A percentile compares a stretch with the other conserved stretches of the same genome.
phyloP scores from a whole-genome alignment of 495 filamentous ascomycete species.

The Xylaria sp. region DNA sequence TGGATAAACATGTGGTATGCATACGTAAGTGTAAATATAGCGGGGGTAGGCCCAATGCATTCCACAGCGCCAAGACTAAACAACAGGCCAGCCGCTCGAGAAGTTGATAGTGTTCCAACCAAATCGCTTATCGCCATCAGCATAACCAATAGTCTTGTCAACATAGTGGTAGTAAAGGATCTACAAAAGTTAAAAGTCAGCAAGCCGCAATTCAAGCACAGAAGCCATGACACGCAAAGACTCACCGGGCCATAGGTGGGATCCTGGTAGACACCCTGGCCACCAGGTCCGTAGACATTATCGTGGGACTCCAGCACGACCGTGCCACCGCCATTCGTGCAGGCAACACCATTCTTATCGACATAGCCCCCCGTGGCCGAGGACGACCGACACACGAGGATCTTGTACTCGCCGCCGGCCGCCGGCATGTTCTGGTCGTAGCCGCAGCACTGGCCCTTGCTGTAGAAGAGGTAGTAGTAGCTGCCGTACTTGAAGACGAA shows the following conservation, averaged over 20 bases:
- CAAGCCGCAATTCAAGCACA: slow-evolving; percentile 39
- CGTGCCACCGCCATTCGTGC: slow-evolving; percentile 66
- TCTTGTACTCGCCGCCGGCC: slow-evolving; percentile 68
- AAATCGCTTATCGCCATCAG: slow-evolving; percentile 68
- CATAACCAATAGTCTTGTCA: slow-evolving; percentile 69
- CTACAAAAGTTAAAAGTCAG: slow-evolving; percentile 30
- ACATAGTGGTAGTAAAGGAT: slow-evolving; percentile 77
- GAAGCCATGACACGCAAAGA: slow-evolving; percentile 48
- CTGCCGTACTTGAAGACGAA: slow-evolving; percentile 61
- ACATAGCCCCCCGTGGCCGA: slow-evolving; percentile 63
- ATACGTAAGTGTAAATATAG: background rate
- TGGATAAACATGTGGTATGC: background rate
- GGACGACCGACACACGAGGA: slow-evolving; percentile 66
- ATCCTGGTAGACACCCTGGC: slow-evolving; percentile 60
- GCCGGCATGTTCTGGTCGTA: slow-evolving; percentile 58
- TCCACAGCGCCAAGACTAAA: slow-evolving; percentile 27
- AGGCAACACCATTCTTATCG: slow-evolving; percentile 63
- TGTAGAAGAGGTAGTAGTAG: slow-evolving; percentile 74
- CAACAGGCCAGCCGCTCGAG: slow-evolving; percentile 70
- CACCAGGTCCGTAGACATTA: slow-evolving; percentile 73
- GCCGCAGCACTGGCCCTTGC: slow-evolving; percentile 66
- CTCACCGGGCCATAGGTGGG: slow-evolving; percentile 44
- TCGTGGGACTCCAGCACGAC: slow-evolving; percentile 67
- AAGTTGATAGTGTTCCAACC: slow-evolving; percentile 73
- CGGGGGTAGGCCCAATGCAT: background rate